Conservation (phyloP, 2,329 filamentous ascomycete genomes). For the Aureobasidium sp. region DNA sequence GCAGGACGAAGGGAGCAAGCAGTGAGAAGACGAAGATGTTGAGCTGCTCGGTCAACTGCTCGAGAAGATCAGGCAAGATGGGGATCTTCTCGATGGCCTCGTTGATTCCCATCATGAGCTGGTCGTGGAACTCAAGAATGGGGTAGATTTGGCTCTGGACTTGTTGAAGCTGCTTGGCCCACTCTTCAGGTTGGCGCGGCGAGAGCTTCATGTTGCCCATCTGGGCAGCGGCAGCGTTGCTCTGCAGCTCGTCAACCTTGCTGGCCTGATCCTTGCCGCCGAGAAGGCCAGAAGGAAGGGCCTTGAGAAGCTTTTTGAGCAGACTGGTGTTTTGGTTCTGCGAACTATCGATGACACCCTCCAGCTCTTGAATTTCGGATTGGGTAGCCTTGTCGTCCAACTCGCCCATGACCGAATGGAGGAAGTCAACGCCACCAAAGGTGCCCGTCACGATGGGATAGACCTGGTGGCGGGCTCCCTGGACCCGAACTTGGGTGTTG, state of each 20-base stretch:
- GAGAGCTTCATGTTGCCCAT: conserved; percentile 52
- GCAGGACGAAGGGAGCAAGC: conserved; percentile 79
- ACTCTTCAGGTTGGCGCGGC: conserved; percentile 75
- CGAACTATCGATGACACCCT: conserved; percentile 64
- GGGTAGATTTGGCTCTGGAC: conserved; percentile 78
- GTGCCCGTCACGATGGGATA: conserved; percentile 50
- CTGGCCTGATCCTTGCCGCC: conserved; percentile 66
- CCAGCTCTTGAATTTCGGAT: conserved; percentile 52
- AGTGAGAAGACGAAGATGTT: conserved; percentile 88
- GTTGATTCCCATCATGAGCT: conserved; percentile 72
- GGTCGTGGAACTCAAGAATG: conserved; percentile 84
- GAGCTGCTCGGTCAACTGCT: conserved; percentile 80
- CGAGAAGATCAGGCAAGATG: conserved; percentile 73
- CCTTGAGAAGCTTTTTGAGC: conserved; percentile 70
- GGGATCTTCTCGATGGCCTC: conserved; percentile 79
- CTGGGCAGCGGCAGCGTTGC: conserved; percentile 65
- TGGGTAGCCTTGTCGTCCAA: conserved; percentile 45
- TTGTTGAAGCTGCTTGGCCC: conserved; percentile 67
- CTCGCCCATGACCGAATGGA: conserved; percentile 45
- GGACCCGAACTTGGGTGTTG: conserved; percentile 39
- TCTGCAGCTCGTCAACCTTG: conserved; percentile 73
- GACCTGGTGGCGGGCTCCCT: conserved; percentile 37
- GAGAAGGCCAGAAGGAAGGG: conserved; percentile 74
- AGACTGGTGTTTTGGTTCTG: conserved; percentile 62
- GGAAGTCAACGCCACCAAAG: conserved; percentile 47